Evolutionary conservation across 306 rosid genomes (phyloP), one percentile per base, ranked within the genome.

Genomic region (Sphenostylis stenocarpa): DNA sequence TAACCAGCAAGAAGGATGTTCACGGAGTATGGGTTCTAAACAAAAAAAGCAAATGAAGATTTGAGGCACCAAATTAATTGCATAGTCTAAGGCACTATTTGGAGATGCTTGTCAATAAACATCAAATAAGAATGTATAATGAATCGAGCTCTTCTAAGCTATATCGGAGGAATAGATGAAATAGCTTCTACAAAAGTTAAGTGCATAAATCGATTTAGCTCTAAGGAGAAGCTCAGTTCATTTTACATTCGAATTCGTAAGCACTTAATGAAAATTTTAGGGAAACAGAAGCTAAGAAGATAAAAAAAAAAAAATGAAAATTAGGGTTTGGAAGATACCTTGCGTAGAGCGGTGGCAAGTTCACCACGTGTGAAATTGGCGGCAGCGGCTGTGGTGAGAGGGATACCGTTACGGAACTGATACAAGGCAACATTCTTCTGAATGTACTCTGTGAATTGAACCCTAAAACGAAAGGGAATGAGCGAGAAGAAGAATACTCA

Each of bases 1-100:
- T 85, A 94, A 43, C 98, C 98, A 79, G 98, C 96, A 82, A 94
- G 82, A 71, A 91, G 96, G 47, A 95, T 87, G 86, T 95, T 95
- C 84, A 95, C 97, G 9, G 45, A 77, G 88, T 92, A 95, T 8
- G 97, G 99, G 41, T 89, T 95, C 97, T 95, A 84, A 67, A 82
- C 10, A 26, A 61, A 29, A n/a, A 28, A 24, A 6, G 0, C 1
- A 52, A 19, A 52, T 52, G 4, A 52, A 19, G 23, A 21, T 21
- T 21, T 16, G 23, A 48, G 55, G 2, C 26, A 56, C 6, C n/a
- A 31, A 12, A 12, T 31, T 12, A 56, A 45, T n/a, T 48, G 17
- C 4, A 16, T 6, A n/a, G 55, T 7, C 55, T n/a, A 4, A 5
- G 51, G 17, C 51, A 45, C 4, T 4, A 5, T 10, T 41, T 3